Evolutionary conservation across 768 basidiomycete genomes (phyloP), one percentile per base, ranked within the genome.

Genomic region (Podaxis pistillaris): DNA sequence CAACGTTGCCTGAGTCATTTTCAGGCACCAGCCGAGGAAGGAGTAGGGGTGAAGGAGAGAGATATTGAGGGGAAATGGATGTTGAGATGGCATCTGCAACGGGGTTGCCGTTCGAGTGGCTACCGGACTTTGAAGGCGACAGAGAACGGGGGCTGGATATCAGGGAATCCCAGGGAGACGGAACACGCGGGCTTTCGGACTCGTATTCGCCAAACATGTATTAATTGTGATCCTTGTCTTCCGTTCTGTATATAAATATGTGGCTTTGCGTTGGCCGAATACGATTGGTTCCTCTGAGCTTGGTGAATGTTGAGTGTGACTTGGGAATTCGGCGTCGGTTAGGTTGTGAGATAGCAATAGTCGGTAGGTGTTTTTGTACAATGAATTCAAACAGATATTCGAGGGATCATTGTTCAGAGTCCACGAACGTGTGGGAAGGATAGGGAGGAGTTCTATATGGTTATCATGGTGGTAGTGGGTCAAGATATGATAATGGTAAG

Each of bases 1-100:
- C 94, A 63, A 97, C 87, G 69, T 94, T 95, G 8, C 94, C 94
- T 75, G 90, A 79, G 69, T 94, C 92, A 19, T 83, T 82, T 69
- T 94, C 93, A 1, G 92, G 90, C 4, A 86, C 84, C 7, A 94
- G 84, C 53, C 85, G 84, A 0, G 90, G 90, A 56, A 62, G 54
- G 22, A 62, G 61, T 15, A 62, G 41, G 2, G 55, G 55, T 3
- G 61, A 56, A 37, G 61, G 54, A 24, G 54, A 51, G 28, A 56
- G 47, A 46, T 47, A 13, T 51, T 37, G 44, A 33, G 55, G 54
- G 13, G 61, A 62, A 8, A 51, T 26, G 8, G 54, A 50, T 3
- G 36, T 36, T 11, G 54, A 38, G 3, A n/a, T 17, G 15, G 47
- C 9, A 9, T 47, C 37, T 8, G 47, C 2, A 4, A 24, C 26